A percentile compares a stretch with the other conserved stretches of the same genome.
phyloP scores from a whole-genome alignment of 148 eudicot genomes.

The Nyssa sinensis region DNA sequence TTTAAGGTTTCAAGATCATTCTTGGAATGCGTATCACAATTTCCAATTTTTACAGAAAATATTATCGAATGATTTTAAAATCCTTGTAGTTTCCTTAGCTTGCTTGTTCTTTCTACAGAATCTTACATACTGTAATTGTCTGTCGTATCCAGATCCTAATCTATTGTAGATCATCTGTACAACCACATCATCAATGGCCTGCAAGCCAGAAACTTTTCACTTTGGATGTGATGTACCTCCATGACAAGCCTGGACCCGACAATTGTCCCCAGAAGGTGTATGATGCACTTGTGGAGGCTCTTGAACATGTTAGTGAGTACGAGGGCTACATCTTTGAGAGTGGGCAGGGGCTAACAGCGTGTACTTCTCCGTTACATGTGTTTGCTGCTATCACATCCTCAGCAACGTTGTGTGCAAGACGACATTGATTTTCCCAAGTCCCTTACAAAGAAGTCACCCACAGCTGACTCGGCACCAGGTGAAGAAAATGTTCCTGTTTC shows the following conservation, averaged over 20 bases:
- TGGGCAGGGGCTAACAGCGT: constrained; percentile 80
- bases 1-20: no score
- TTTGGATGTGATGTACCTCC: constrained; percentile 87
- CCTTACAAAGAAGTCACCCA: constrained; percentile 53
- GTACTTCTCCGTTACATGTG: constrained; percentile 71
- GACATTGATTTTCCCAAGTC: constrained; percentile 66
- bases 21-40: no score
- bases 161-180: constrained; percentile 81
- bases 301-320: constrained; percentile 69
- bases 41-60: no score
- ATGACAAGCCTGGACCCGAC: constrained; percentile 87
- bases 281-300: constrained; percentile 82
- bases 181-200: constrained; percentile 69
- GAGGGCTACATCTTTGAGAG: constrained; percentile 94
- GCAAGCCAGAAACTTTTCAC: constrained; percentile 70
- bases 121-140: neutral
- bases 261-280: constrained; percentile 95
- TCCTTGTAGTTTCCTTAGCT: no score
- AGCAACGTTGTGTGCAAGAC: constrained; percentile 86
- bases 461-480: constrained; percentile 37
- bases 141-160: constrained; percentile 54
- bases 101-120: no score
- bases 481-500: constrained; percentile 51
- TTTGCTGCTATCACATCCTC: constrained; percentile 73
- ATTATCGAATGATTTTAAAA: no score